Base-by-base conservation (phyloP, 2,329 filamentous ascomycete genomes). In the Teratosphaeria gauchensis region DNA sequence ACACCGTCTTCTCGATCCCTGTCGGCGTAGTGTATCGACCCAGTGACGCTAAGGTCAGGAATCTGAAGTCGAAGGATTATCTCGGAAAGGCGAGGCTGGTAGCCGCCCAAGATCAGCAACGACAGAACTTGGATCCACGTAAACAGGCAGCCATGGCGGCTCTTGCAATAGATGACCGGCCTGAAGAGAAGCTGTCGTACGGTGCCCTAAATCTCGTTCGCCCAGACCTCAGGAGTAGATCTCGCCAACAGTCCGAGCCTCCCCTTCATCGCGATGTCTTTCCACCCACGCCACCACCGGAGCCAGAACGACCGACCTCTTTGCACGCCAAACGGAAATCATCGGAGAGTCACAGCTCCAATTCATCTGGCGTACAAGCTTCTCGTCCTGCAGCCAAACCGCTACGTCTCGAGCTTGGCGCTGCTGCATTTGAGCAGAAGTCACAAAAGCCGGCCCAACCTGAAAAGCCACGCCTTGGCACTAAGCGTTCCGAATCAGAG, bases 1-100 rank as follows among this genome's bases (percentile, higher is more conserved):
- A 99, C 71, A 97, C 94, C 0, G 94, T 99, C 51, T 99, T 99
- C 76, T 97, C 92, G 0, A 97, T 97, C 56, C 94, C 94, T 0
- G 92, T 97, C 12, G 94, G 94, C 28, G 89, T 96, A 33, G 84
- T 99, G 16, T 99, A 97, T 75, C 82, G 94, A 59, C 94, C 94
- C 24, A 97, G 96, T 71, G 92, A 95, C 69, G 92, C 94, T 63
- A 99, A 99, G 75, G 94, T 99, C 65, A 95, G 95, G 76, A 99
- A 99, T 70, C 79, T 99, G 68, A 96, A 96, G 79, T 90, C 91
- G 24, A 97, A 97, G 73, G 92, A 99, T 71, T 99, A 99, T 69
- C 84, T 99, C 3, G 94, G 94, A 61, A 96, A 96, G 75, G 91
- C 94, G n/a, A 84, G 90, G 61, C 80, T 99, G 35, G 89, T 99